A percentile compares a stretch with the other conserved stretches of the same genome.
These are phyloP conservation scores for Plasmodium gonderi DNA, from an alignment of 169 alveolate genomes.

Conservation along the genomic window DNA sequence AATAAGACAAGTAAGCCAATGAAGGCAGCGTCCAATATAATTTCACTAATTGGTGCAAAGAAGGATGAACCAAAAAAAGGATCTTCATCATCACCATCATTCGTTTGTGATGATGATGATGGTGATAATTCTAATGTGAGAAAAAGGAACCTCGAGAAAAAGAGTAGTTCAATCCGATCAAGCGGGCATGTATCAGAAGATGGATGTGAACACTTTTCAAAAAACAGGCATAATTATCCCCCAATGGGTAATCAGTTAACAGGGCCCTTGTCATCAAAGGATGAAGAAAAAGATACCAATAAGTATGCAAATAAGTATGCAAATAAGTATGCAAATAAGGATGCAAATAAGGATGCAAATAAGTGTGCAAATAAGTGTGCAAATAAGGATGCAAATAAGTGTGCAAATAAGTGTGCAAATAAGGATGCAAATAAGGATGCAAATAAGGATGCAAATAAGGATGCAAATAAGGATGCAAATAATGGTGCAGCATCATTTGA, in stretches of 20 bases:
- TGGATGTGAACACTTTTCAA: no score
- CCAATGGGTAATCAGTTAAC: no score
- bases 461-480: neutral
- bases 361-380: no score
- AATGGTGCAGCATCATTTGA: no score
- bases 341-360: neutral
- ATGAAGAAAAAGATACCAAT: neutral
- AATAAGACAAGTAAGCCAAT: slow-evolving; percentile 16
- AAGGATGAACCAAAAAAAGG: neutral
- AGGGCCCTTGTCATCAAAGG: no score
- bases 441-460: neutral
- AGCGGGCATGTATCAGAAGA: no score
- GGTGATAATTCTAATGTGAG: no score
- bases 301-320: neutral
- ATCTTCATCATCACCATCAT: no score
- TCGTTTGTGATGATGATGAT: neutral
- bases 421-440: neutral
- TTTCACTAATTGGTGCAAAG: slow-evolving; percentile 5
- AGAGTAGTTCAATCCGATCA: no score
- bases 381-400: no score
- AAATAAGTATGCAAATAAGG: neutral
- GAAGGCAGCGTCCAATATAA: slow-evolving; percentile 15
- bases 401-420: neutral
- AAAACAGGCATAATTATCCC: no score
- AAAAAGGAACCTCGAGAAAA: no score